Conservation (phyloP, 2,329 filamentous ascomycete species). For the Monilinia fructicola region DNA sequence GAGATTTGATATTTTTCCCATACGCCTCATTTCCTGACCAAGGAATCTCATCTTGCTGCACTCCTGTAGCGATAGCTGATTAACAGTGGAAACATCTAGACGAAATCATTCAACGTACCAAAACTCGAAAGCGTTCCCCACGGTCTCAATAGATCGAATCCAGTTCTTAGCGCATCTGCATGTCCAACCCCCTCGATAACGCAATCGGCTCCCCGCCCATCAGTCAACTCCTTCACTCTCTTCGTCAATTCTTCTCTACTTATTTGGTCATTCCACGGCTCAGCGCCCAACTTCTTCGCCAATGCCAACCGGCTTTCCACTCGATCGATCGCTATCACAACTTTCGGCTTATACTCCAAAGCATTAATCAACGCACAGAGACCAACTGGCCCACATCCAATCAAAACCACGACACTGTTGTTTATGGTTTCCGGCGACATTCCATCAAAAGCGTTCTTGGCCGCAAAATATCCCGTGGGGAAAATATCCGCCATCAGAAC, state of each 20-base stretch:
- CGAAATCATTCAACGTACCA: not conserved
- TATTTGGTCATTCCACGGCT: conserved; percentile 75
- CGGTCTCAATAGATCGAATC: conserved; percentile 68
- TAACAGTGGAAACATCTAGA: not conserved
- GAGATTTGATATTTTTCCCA: conserved; percentile 68
- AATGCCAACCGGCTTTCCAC: conserved; percentile 72
- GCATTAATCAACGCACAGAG: conserved; percentile 80
- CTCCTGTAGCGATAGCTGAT: conserved; percentile 6
- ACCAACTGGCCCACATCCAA: conserved; percentile 84
- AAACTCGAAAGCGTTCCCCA: conserved; percentile 64
- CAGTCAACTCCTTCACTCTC: conserved; percentile 71
- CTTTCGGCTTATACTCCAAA: conserved; percentile 70
- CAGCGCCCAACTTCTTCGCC: conserved; percentile 72
- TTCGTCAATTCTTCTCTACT: conserved; percentile 63
- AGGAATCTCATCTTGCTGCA: conserved; percentile 56
- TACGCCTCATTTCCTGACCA: conserved; percentile 66
- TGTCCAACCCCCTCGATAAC: conserved; percentile 77
- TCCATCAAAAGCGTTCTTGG: conserved; percentile 69
- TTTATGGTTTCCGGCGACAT: conserved; percentile 57
- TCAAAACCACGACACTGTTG: conserved; percentile 71
- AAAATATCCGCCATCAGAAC: conserved; percentile 94
- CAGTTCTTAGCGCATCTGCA: conserved; percentile 66
- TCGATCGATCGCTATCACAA: conserved; percentile 77
- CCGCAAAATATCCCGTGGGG: conserved; percentile 82
- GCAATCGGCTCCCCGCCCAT: conserved; percentile 80